Conservation (phyloP, 1,284 basidiomycete species). For the Ustanciosporium gigantosporum region DNA sequence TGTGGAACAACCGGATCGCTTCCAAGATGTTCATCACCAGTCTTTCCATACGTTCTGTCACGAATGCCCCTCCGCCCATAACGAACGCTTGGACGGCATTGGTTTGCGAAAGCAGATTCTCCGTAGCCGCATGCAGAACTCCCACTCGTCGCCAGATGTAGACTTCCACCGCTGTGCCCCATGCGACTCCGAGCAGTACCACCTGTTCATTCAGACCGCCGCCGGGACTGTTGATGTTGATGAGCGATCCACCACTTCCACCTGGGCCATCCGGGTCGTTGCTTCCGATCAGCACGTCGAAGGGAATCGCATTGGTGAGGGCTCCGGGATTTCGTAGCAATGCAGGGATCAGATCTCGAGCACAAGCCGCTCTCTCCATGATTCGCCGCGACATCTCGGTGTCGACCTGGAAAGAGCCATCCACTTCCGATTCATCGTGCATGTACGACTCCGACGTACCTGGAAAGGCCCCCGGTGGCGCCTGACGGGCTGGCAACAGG, state of each 20-base stretch:
- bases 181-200: constrained; percentile 32
- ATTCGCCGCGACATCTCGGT: constrained; percentile 40
- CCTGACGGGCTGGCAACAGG: constrained; percentile 27
- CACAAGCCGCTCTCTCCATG: constrained; percentile 38
- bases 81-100: constrained; percentile 21
- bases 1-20: constrained; percentile 30
- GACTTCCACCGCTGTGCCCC: constrained; percentile 41
- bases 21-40: constrained; percentile 41
- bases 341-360: constrained; percentile 33
- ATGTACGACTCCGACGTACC: constrained; percentile 35
- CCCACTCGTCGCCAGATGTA: constrained; percentile 41
- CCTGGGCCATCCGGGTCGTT: constrained; percentile 12
- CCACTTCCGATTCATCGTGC: constrained; percentile 28
- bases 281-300: constrained; percentile 30
- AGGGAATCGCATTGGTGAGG: constrained; percentile 29
- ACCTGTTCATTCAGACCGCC: constrained; percentile 41
- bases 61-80: constrained; percentile 13
- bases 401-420: constrained; percentile 23
- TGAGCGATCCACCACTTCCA: constrained; percentile 8
- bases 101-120: constrained; percentile 4
- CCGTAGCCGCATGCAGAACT: constrained; percentile 17
- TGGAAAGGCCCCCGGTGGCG: constrained; percentile 35
- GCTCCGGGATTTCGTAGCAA: constrained; percentile 32
- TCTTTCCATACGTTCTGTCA: constrained; percentile 28
- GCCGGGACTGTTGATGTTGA: constrained; percentile 35